Percentiles rank a stretch among this genome's conserved stretches.
phyloP scores from a whole-genome alignment of 805 yeast genomes.

The Ogataea methanolica region DNA sequence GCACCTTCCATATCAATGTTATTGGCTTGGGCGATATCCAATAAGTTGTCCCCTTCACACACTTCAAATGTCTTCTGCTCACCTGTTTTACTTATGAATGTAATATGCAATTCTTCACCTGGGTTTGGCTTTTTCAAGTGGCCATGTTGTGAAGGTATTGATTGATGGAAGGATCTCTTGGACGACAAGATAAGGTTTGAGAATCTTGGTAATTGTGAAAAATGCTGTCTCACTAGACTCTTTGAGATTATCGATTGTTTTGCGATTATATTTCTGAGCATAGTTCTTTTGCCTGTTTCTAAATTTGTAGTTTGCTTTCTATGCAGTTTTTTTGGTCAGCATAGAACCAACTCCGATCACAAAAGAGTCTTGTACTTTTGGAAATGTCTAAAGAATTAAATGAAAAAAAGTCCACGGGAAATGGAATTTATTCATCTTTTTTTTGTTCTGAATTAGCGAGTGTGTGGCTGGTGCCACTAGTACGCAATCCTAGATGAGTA shows the following conservation, averaged over 20 bases:
- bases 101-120: slow-evolving; percentile 85
- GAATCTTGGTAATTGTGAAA: no score
- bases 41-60: slow-evolving; percentile 83
- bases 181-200: no score
- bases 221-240: neutral
- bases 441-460: no score
- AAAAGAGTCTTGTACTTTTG: no score
- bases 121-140: slow-evolving; percentile 87
- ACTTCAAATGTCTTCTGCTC: slow-evolving; percentile 77
- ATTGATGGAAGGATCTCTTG: slow-evolving; percentile 13
- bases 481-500: no score
- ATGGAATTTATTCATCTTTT: no score
- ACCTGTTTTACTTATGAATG: slow-evolving; percentile 92
- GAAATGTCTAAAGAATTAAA: no score
- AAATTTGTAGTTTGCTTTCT: no score
- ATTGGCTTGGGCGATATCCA: slow-evolving; percentile 93
- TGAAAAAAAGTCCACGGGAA: no score
- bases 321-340: no score
- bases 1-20: slow-evolving; percentile 97
- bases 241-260: neutral
- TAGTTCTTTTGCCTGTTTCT: neutral
- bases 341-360: no score
- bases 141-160: slow-evolving; percentile 50
- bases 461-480: no score
- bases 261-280: neutral